Evolutionary conservation across 2,329 filamentous ascomycete genomes (phyloP).

Genomic region (Cercospora sp.): DNA sequence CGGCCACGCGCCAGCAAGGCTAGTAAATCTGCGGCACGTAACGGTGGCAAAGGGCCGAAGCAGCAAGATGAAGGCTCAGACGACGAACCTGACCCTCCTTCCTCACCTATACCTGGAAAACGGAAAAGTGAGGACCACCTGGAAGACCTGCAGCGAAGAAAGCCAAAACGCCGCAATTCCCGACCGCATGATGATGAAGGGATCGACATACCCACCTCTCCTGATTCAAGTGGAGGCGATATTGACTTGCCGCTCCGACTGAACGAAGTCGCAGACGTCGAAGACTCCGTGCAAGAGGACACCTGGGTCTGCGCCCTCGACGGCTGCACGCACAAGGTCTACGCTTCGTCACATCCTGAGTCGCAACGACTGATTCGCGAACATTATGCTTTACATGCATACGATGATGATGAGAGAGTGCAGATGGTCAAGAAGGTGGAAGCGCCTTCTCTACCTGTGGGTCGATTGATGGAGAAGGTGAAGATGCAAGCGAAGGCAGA

Average conservation of each 20-base stretch:
- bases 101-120: conserved; percentile 26
- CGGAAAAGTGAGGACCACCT: conserved; percentile 19
- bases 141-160: conserved; percentile 10
- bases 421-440: conserved; percentile 58
- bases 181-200: conserved; percentile 37
- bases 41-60: conserved; percentile 33
- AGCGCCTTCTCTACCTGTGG: conserved; percentile 49
- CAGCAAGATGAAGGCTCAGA: conserved; percentile 32
- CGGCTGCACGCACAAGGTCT: conserved; percentile 65
- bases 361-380: conserved; percentile 59
- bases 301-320: conserved; percentile 68
- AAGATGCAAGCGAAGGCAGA: conserved; percentile 35
- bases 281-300: conserved; percentile 44
- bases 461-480: conserved; percentile 50
- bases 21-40: conserved; percentile 30
- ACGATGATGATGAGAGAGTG: conserved; percentile 54
- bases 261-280: conserved; percentile 13
- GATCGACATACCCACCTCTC: conserved; percentile 39
- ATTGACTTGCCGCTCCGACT: conserved; percentile 34
- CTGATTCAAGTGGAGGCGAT: conserved; percentile 20
- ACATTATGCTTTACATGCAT: conserved; percentile 64
- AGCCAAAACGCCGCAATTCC: conserved; percentile 29
- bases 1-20: conserved; percentile 38
- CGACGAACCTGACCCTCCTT: conserved; percentile 19
- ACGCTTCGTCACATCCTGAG: conserved; percentile 58